Base-by-base conservation (phyloP, 371 early-diverging fungal species). In the Mucor sp. region DNA sequence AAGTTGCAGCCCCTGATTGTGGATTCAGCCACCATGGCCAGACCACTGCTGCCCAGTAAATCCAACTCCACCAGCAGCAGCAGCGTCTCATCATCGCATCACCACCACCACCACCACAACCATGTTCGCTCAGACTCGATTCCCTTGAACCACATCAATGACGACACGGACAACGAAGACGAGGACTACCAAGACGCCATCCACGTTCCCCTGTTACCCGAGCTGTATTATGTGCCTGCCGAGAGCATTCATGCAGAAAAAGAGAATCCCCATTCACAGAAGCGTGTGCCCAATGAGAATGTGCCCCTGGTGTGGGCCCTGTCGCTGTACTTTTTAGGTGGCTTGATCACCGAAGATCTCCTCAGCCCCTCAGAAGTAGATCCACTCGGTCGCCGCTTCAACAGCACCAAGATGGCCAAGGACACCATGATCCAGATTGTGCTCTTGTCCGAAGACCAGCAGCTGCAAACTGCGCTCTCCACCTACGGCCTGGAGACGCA, bases 301-400 rank as follows among this genome's bases (percentile, higher is more conserved):
- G 78, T 94, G 0, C 95, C 95, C 1, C 77, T 95, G 15, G 95
- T 94, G 1, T 95, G 95, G 95, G 94, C 95, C 7, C 89, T 93
- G 60, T 91, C 91, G 1, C 81, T 95, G 8, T 93, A 90, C 69
- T 87, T 91, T 53, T 84, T 94, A 47, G 94, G 94, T 37, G 76
- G 82, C 30, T 74, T 95, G 63, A 84, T 95, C 28, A 74, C 86
- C 21, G 94, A 95, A 56, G 84, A 88, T 48, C 75, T 93, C 2
- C 73, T 95, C 56, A 85, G 88, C 8, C 87, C 90, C 5, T 89
- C 93, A 7, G 95, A 95, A 67, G 66, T 95, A 9, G 95, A 95
- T 76, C 95, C 95, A 6, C 82, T 95, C 2, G 93, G 91, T 14
- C 87, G 94, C 41, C 85, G 94, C 4, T 79, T 90, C 65, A 83